These are phyloP conservation scores for Yarrowia sp. DNA, from an alignment of 805 yeast genomes.

Conservation along the genomic window DNA sequence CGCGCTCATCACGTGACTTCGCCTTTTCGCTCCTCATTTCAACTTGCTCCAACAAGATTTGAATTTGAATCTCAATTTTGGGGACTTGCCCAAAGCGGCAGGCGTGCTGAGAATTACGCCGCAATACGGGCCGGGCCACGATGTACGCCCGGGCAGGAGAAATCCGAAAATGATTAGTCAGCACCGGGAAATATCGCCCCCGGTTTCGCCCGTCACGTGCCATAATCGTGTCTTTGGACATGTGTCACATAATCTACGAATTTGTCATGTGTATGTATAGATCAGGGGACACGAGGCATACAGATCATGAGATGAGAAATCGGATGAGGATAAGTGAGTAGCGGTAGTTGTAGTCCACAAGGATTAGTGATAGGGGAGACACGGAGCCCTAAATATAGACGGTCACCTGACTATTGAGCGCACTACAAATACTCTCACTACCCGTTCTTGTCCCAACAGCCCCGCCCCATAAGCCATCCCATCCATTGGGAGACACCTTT, in stretches of 20 bases:
- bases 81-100: slow-evolving; percentile 23
- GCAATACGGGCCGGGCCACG: background rate
- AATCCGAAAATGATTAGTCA: too few relatives aligned
- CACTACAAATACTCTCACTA: too few relatives aligned
- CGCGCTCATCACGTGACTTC: background rate
- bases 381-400: too few relatives aligned
- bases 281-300: slow-evolving; percentile 3
- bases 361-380: too few relatives aligned
- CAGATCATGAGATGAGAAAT: background rate
- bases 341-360: too few relatives aligned
- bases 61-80: slow-evolving; percentile 14
- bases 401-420: too few relatives aligned
- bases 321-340: too few relatives aligned
- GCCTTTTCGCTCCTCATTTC: too few relatives aligned
- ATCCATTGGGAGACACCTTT: slow-evolving; percentile 11
- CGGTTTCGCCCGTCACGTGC: background rate
- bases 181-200: background rate
- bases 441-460: slow-evolving; percentile 5
- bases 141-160: background rate
- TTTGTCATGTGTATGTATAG: slow-evolving; percentile 26
- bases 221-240: background rate
- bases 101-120: slow-evolving; percentile 5
- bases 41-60: slow-evolving; percentile 2
- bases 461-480: slow-evolving; percentile 37
- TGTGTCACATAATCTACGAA: slow-evolving; percentile 3